phyloP scores from a whole-genome alignment of 208 protist species.

The Histomonas meleagridis region DNA sequence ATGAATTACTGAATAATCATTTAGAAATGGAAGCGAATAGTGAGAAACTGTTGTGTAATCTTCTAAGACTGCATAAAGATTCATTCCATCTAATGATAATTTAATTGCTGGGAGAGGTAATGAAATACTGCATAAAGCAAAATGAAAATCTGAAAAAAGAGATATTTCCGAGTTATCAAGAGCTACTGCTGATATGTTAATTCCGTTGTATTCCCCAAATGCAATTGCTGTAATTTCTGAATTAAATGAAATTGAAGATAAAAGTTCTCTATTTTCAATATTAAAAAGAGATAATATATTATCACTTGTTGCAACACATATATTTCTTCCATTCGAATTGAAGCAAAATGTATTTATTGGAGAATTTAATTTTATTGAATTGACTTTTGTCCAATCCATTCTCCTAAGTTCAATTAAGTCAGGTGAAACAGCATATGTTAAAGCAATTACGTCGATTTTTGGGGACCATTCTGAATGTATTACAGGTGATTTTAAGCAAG shows the following conservation, averaged over 20 bases:
- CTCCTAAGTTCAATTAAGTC: neutral
- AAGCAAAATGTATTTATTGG: neutral
- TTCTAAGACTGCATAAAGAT: neutral
- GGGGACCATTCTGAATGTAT: conserved; percentile 1
- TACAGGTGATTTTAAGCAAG: neutral
- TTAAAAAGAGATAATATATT: neutral
- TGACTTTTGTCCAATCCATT: conserved; percentile 37
- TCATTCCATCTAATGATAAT: neutral
- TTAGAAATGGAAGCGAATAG: neutral
- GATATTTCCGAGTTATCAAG: neutral
- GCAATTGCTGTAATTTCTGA: conserved; percentile 1
- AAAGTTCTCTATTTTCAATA: neutral
- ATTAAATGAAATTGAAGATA: neutral
- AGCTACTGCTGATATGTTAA: neutral
- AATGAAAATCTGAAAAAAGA: conserved; percentile 32
- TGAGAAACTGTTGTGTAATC: neutral
- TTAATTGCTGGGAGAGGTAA: neutral
- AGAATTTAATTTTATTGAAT: neutral
- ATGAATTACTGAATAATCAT: neutral
- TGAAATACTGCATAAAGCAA: neutral
- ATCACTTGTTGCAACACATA: neutral
- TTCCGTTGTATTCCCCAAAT: neutral
- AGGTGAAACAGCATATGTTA: neutral
- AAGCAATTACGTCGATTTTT: neutral
- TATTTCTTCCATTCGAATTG: neutral